A percentile compares a stretch with the other conserved stretches of the same genome.
These are phyloP conservation scores for Boletus vermiculosoides DNA, from an alignment of 768 basidiomycete genomes.

Conservation along the genomic window DNA sequence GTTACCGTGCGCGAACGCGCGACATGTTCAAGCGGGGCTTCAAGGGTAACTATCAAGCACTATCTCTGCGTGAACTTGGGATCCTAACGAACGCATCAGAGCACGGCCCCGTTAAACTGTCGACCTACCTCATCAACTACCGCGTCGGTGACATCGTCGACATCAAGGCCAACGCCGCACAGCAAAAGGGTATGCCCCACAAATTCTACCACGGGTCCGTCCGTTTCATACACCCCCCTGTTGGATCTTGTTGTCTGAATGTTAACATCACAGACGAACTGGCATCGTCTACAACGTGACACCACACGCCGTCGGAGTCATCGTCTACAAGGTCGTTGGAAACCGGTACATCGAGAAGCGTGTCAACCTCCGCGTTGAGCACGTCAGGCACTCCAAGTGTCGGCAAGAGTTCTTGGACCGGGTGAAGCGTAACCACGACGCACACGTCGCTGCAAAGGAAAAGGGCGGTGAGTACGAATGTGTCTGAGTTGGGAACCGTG, in stretches of 20 bases:
- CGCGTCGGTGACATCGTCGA: slow-evolving; percentile 98
- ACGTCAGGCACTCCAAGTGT: slow-evolving; percentile 95
- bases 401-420: slow-evolving; percentile 96
- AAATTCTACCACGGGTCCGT: slow-evolving; percentile 97
- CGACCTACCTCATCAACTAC: slow-evolving; percentile 92
- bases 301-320: slow-evolving; percentile 90
- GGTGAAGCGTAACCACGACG: slow-evolving; percentile 87
- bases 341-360: slow-evolving; percentile 99
- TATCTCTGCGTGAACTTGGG: slow-evolving; percentile 8
- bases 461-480: slow-evolving; percentile 68
- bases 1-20: slow-evolving; percentile 99
- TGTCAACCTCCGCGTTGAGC: slow-evolving; percentile 96
- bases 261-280: slow-evolving; percentile 65
- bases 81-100: slow-evolving; percentile 45
- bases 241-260: slow-evolving; percentile 1
- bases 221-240: background rate
- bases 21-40: slow-evolving; percentile 99
- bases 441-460: slow-evolving; percentile 82
- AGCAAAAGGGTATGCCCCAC: slow-evolving; percentile 99
- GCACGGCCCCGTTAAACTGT: slow-evolving; percentile 85
- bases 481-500: background rate
- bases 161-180: slow-evolving; percentile 98
- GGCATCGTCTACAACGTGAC: slow-evolving; percentile 99
- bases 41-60: slow-evolving; percentile 66
- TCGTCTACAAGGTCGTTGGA: slow-evolving; percentile 97